These are phyloP conservation scores for Aphanomyces cochlioides DNA, from an alignment of 352 stramenopile genomes.

Conservation along the genomic window DNA sequence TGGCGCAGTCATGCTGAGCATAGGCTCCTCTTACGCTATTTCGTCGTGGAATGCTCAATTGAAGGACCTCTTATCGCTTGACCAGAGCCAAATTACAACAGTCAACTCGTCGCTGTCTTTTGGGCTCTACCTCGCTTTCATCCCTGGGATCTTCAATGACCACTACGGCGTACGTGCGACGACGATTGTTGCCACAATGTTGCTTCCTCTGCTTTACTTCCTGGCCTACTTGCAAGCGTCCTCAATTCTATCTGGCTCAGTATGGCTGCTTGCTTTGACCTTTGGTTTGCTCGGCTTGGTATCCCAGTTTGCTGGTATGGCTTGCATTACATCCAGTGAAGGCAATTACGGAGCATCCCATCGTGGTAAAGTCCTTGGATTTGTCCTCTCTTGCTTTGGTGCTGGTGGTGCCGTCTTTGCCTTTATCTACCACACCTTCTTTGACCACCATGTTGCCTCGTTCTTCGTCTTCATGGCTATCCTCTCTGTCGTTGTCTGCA, in stretches of 20 bases:
- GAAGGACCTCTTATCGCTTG: constrained; percentile 47
- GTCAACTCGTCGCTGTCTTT: constrained; percentile 77
- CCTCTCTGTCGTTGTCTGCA: constrained; percentile 1
- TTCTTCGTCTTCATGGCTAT: constrained; percentile 70
- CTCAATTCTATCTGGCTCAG: constrained; percentile 33
- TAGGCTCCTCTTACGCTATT: constrained; percentile 71
- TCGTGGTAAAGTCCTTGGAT: constrained; percentile 67
- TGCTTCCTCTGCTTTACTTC: constrained; percentile 51
- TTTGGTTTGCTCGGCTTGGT: constrained; percentile 59
- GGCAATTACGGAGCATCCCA: constrained; percentile 60
- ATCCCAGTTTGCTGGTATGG: constrained; percentile 68
- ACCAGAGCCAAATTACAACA: constrained; percentile 64
- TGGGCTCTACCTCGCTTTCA: constrained; percentile 69
- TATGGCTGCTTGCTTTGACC: constrained; percentile 46
- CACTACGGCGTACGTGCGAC: constrained; percentile 56
- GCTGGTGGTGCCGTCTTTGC: constrained; percentile 65
- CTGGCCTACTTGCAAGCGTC: constrained; percentile 40
- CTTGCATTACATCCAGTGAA: constrained; percentile 65
- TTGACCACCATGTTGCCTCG: constrained; percentile 45
- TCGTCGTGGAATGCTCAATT: constrained; percentile 79
- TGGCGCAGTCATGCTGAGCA: constrained; percentile 43
- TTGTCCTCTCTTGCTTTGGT: constrained; percentile 65
- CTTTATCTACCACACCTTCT: constrained; percentile 57
- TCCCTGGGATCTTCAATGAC: constrained; percentile 62
- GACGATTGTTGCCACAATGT: constrained; percentile 39